Percentiles rank a stretch among this genome's conserved stretches.
phyloP scores from a whole-genome alignment of 1,284 basidiomycete species.

The Neonothopanus nambi region DNA sequence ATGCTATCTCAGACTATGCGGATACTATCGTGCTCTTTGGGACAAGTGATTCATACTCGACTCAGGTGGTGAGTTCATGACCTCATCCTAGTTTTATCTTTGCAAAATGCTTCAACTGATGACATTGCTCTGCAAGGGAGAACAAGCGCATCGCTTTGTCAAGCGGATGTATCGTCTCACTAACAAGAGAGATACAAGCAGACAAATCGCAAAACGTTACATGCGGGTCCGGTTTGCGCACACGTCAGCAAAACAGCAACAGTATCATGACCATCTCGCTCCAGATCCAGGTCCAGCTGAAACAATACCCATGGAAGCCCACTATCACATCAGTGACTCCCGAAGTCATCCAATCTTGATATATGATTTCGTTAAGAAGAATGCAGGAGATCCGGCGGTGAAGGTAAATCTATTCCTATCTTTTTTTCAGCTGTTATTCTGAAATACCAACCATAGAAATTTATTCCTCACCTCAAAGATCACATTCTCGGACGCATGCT shows the following conservation, averaged over 20 bases:
- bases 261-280: constrained; percentile 2
- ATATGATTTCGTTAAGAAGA: constrained; percentile 13
- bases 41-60: constrained; percentile 31
- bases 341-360: constrained; percentile 16
- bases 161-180: neutral
- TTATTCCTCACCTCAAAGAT: constrained; percentile 29
- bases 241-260: neutral
- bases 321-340: constrained; percentile 21
- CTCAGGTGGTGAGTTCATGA: constrained; percentile 29
- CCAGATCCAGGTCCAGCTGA: neutral
- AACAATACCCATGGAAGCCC: constrained; percentile 10
- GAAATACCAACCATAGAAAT: constrained; percentile 20
- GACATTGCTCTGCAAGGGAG: too few species aligned
- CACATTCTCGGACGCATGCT: constrained; percentile 29
- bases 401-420: constrained; percentile 18
- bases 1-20: neutral
- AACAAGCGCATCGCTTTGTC: constrained; percentile 29
- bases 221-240: neutral
- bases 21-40: constrained; percentile 31
- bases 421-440: constrained; percentile 4
- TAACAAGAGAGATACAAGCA: neutral
- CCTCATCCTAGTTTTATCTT: too few species aligned
- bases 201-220: constrained; percentile 1
- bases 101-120: too few species aligned
- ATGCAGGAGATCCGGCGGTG: constrained; percentile 24